Percentiles rank a stretch among this genome's conserved stretches.
Evolutionary conservation across 2,329 filamentous ascomycete genomes (phyloP).

Genomic region (Verticillium nonalfalfae): DNA sequence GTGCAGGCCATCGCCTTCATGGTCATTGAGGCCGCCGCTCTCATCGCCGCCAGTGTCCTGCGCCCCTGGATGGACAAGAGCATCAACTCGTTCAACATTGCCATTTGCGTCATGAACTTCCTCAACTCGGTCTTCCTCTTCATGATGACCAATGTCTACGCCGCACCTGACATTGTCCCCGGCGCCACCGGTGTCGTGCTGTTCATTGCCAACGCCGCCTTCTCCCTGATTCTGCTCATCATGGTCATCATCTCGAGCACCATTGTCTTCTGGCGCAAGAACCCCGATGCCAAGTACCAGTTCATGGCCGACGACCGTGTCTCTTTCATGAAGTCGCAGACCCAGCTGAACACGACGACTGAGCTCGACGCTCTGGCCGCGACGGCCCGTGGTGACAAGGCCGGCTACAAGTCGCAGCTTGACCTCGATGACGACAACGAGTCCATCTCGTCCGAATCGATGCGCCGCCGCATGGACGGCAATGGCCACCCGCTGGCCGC

Average conservation of each 20-base stretch:
- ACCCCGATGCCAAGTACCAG: conserved; percentile 91
- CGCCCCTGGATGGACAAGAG: conserved; percentile 99
- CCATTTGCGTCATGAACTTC: conserved; percentile 86
- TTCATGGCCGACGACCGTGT: conserved; percentile 94
- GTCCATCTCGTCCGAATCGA: conserved; percentile 29
- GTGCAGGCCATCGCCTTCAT: conserved; percentile 82
- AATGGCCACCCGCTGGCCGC: conserved; percentile 12
- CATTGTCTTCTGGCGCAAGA: conserved; percentile 78
- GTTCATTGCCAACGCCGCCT: conserved; percentile 83
- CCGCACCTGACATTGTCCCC: conserved; percentile 73
- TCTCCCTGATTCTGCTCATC: conserved; percentile 75
- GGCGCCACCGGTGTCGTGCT: conserved; percentile 86
- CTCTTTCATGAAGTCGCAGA: conserved; percentile 96
- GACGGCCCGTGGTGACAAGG: conserved; percentile 75
- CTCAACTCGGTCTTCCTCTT: conserved; percentile 84
- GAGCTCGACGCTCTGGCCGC: conserved; percentile 86
- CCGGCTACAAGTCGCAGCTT: conserved; percentile 29
- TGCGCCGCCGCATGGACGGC: conserved; percentile 26
- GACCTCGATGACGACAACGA: conserved; percentile 36
- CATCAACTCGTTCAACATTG: conserved; percentile 93
- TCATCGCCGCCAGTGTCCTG: conserved; percentile 73
- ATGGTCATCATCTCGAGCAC: conserved; percentile 60
- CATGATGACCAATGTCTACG: conserved; percentile 83
- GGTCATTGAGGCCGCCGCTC: conserved; percentile 71
- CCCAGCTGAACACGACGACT: conserved; percentile 67